Base-by-base conservation (phyloP, 371 early-diverging fungal species). In the Mortierella sp. region DNA sequence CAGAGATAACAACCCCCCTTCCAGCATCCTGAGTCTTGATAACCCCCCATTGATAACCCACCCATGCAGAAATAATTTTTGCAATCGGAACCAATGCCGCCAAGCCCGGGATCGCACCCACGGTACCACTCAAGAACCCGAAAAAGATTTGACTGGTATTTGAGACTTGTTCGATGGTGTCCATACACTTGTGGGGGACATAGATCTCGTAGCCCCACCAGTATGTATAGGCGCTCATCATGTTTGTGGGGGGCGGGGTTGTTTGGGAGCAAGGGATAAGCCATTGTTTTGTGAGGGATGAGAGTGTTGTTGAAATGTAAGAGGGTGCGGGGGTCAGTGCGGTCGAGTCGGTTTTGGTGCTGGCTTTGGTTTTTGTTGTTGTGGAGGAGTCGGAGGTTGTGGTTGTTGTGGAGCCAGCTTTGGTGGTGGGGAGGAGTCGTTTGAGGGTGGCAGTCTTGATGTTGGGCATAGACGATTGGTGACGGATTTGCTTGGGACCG, bases 201-300 rank as follows among this genome's bases (percentile, higher is more conserved):
- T 88, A 87, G 37, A 88, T 88, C 72, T 87, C 87, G 26, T 79
- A 88, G 1, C 88, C 88, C 88, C 88, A 88, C 88, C 88, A 88
- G 43, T 75, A 88, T 8, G 80, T 79, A 61, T 75, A 82, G 24
- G 76, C 86, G 37, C 86, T 82, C 51, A 88, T 80, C 72, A 46
- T 73, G 67, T 80, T 48, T 5, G 59, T n/a, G 16, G 83, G 57
- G 8, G 88, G 87, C 0, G 75, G 71, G 21, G 70, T 57, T 2
- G 46, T 28, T 14, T 75, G 71, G n/a, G 54, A 28, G 26, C 48
- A 4, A 6, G 43, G 43, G 6, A 40, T 21, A n/a, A 79, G 16
- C 54, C 78, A 67, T 43, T 72, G 73, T 5, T 57, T 61, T 8
- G 79, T 76, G 13, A 78, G 44, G 5, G 79, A 51, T 67, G 73